phyloP scores from a whole-genome alignment of 768 basidiomycete species.

The Krasilnikovozyma curviuscula region DNA sequence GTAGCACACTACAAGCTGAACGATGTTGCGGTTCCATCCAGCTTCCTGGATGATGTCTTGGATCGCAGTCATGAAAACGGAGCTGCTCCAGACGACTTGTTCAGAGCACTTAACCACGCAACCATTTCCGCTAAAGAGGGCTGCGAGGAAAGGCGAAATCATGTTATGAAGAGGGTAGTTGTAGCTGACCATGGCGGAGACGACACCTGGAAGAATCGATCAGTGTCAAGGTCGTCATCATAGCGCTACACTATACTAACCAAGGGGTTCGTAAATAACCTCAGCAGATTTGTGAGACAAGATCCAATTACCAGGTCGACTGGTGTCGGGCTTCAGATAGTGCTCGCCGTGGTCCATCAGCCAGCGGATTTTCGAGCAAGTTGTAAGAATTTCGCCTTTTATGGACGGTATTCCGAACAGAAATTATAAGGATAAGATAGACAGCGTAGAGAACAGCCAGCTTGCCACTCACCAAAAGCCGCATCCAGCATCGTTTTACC shows the following conservation, averaged over 20 bases:
- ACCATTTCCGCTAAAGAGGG: conserved; percentile 48
- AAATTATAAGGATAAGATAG: too few species aligned
- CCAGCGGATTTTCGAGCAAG: conserved; percentile 86
- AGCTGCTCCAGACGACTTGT: conserved; percentile 69
- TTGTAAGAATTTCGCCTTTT: conserved; percentile 82
- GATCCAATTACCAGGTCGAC: conserved; percentile 41
- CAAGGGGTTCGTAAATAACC: conserved; percentile 30
- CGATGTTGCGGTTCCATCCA: conserved; percentile 62
- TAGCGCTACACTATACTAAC: conserved; percentile 35
- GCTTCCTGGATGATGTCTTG: conserved; percentile 55
- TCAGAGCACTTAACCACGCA: conserved; percentile 19
- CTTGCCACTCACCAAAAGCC: conserved; percentile 83
- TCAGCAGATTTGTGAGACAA: conserved; percentile 44
- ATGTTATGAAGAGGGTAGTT: conserved; percentile 93
- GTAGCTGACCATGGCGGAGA: conserved; percentile 36
- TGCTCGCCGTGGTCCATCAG: conserved; percentile 66
- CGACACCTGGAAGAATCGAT: conserved; percentile 63
- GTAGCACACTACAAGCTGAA: conserved; percentile 82
- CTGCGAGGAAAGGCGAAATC: conserved; percentile 79
- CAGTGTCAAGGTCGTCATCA: conserved; percentile 26
- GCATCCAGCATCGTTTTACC: conserved; percentile 92
- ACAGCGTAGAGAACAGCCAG: too few species aligned
- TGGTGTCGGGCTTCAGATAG: conserved; percentile 47
- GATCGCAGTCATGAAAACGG: conserved; percentile 52
- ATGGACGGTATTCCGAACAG: too few species aligned